Conservation (phyloP, 1,284 basidiomycete species). For the Meripilus lineatus region DNA sequence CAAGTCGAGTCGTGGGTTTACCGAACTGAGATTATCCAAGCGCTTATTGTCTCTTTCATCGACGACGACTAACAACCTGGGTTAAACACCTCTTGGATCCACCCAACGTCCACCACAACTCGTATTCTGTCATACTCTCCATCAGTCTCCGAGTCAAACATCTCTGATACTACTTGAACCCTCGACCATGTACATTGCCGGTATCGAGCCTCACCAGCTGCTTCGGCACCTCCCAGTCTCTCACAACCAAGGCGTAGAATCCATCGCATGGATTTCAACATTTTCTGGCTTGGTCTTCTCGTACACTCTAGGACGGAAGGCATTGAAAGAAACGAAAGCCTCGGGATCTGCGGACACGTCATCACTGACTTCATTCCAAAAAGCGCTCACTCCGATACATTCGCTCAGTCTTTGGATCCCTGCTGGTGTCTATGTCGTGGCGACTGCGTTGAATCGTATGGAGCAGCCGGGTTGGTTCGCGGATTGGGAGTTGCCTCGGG, state of each 20-base stretch:
- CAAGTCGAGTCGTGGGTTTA: too few relatives aligned
- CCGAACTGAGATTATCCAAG: too few relatives aligned
- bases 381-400: too few relatives aligned
- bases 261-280: slow-evolving; percentile 13
- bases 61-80: too few relatives aligned
- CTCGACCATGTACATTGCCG: slow-evolving; percentile 14
- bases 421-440: slow-evolving; percentile 10
- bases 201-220: slow-evolving; percentile 9
- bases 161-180: too few relatives aligned
- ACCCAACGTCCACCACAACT: too few relatives aligned
- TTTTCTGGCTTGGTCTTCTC: slow-evolving; percentile 11
- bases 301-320: slow-evolving; percentile 1
- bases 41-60: too few relatives aligned
- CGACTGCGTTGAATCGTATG: slow-evolving; percentile 7
- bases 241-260: slow-evolving; percentile 11
- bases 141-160: too few relatives aligned
- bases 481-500: slow-evolving; percentile 7
- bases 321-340: neutral
- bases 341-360: too few relatives aligned
- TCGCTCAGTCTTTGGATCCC: neutral
- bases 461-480: slow-evolving; percentile 15
- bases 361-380: neutral
- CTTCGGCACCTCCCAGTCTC: slow-evolving; percentile 8
- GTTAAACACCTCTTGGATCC: too few relatives aligned
- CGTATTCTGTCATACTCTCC: too few relatives aligned